These are phyloP conservation scores for Phytophthora crassamura DNA, from an alignment of 352 stramenopile species.

Conservation along the genomic window DNA sequence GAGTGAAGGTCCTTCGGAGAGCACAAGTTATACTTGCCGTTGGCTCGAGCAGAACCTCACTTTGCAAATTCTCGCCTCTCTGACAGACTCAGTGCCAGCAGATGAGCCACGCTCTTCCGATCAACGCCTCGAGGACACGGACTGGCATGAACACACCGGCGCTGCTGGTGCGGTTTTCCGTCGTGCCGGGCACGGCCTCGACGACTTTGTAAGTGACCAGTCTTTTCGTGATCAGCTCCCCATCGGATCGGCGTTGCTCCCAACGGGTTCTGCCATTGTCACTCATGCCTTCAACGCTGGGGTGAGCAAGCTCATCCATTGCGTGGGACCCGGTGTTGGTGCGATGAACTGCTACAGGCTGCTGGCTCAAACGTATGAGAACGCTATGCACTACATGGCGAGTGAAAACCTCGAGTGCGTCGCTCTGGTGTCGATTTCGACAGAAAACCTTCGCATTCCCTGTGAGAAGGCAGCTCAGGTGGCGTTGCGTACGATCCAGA, in stretches of 20 bases:
- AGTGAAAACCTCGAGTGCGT: conserved; percentile 47
- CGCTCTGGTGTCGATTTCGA: conserved; percentile 59
- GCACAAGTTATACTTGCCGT: too few species aligned
- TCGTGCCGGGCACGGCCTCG: conserved; percentile 47
- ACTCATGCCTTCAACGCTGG: conserved; percentile 55
- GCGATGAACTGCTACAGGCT: conserved; percentile 24
- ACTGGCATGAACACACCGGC: too few species aligned
- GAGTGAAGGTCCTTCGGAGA: too few species aligned
- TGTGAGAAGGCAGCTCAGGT: conserved; percentile 31
- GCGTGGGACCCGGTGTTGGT: conserved; percentile 42
- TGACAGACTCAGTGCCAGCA: too few species aligned
- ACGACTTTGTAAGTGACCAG: conserved; percentile 33
- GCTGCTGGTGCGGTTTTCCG: conserved; percentile 47
- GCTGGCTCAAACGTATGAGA: conserved; percentile 31
- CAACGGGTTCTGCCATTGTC: conserved; percentile 28
- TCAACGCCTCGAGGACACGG: too few species aligned
- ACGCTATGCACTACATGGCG: conserved; percentile 29
- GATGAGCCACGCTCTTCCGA: not conserved
- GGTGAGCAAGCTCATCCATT: conserved; percentile 56
- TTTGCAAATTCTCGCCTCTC: not conserved
- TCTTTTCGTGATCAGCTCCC: conserved; percentile 24
- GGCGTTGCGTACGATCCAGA: conserved; percentile 46
- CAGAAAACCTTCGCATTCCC: conserved; percentile 52
- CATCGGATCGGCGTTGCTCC: conserved; percentile 3
- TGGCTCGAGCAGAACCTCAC: not conserved